Percentiles rank a stretch among this genome's conserved stretches.
phyloP scores from a whole-genome alignment of 2,329 filamentous ascomycete genomes.

The Huntiella omanensis region DNA sequence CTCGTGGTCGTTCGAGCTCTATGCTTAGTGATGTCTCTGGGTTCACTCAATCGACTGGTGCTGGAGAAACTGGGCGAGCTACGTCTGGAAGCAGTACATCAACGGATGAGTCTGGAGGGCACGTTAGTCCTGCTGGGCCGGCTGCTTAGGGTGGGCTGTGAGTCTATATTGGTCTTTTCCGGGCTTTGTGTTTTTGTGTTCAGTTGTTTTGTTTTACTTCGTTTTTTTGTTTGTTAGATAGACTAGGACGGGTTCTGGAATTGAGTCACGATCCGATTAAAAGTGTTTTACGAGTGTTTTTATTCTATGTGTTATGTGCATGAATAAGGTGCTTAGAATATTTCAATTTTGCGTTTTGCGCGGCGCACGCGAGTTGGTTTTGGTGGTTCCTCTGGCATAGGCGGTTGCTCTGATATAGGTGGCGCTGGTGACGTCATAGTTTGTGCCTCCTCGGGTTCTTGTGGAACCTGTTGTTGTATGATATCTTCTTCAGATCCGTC shows the following conservation, averaged over 20 bases:
- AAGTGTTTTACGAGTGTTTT: background rate
- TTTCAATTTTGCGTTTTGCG: background rate
- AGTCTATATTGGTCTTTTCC: background rate
- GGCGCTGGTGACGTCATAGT: background rate
- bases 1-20: constrained; percentile 41
- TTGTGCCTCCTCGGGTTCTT: background rate
- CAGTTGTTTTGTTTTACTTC: constrained; percentile 2
- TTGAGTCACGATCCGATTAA: constrained; percentile 7
- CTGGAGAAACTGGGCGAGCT: constrained; percentile 1
- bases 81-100: constrained; percentile 2
- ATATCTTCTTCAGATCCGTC: background rate
- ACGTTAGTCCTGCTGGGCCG: constrained; percentile 1
- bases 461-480: background rate
- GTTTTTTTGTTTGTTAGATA: constrained; percentile 6
- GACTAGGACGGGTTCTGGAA: constrained; percentile 7
- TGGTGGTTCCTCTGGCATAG: background rate
- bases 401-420: background rate
- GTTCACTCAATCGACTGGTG: constrained; percentile 42
- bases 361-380: background rate
- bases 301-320: background rate
- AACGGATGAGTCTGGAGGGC: background rate
- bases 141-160: background rate
- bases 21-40: constrained; percentile 51
- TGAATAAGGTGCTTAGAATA: background rate
- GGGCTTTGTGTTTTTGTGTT: constrained; percentile 5